phyloP scores from a whole-genome alignment of 2,329 filamentous ascomycete genomes.

The Pseudogymnoascus sp. region DNA sequence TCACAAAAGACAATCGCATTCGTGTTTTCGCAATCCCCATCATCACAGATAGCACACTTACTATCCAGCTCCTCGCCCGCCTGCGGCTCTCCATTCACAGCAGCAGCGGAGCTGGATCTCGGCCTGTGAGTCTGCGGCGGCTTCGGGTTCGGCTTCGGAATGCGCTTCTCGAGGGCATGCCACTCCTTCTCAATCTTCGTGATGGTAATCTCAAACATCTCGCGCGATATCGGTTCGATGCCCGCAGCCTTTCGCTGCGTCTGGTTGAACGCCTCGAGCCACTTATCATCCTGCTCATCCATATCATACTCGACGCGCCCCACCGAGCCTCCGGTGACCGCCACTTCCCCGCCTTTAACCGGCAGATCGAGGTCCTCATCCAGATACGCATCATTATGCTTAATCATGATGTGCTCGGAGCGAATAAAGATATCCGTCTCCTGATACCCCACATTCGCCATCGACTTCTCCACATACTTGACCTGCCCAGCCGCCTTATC shows the following conservation, averaged over 20 bases:
- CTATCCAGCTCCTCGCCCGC: constrained; percentile 90
- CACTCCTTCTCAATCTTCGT: constrained; percentile 99
- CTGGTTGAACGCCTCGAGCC: constrained; percentile 77
- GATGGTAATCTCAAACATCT: constrained; percentile 94
- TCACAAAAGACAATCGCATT: constrained; percentile 99
- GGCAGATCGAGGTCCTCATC: constrained; percentile 50
- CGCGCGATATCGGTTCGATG: constrained; percentile 77
- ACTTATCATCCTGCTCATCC: constrained; percentile 98
- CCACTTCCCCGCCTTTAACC: constrained; percentile 51
- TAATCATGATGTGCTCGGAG: constrained; percentile 64
- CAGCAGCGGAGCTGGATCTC: constrained; percentile 85
- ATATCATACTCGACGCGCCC: constrained; percentile 97
- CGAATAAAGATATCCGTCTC: constrained; percentile 84
- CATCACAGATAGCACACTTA: constrained; percentile 95
- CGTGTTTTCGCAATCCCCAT: constrained; percentile 98
- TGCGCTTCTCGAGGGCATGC: constrained; percentile 90
- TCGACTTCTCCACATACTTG: constrained; percentile 89
- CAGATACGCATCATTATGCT: constrained; percentile 49
- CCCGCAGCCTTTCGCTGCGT: constrained; percentile 61
- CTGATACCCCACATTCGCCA: constrained; percentile 94
- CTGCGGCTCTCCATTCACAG: constrained; percentile 86
- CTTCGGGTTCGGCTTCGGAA: constrained; percentile 94
- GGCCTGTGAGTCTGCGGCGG: constrained; percentile 90
- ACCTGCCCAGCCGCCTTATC: constrained; percentile 77
- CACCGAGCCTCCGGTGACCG: constrained; percentile 44